phyloP scores from a whole-genome alignment of 805 yeast species.

The Allodekkera sacchari region DNA sequence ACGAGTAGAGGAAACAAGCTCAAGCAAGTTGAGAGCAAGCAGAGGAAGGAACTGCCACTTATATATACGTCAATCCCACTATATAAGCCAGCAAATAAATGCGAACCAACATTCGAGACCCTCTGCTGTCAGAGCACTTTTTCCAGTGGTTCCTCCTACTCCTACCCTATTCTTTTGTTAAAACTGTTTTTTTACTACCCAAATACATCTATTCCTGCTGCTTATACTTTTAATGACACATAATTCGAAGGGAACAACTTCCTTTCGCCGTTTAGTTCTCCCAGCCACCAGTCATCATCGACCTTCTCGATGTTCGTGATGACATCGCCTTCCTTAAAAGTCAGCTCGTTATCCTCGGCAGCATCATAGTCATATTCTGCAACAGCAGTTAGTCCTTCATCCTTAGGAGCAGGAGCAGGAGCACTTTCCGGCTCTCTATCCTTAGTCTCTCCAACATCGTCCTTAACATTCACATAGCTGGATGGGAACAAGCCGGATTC shows the following conservation, averaged over 20 bases:
- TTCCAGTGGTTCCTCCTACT: too few relatives aligned
- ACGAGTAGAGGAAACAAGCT: too few relatives aligned
- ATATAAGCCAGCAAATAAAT: too few relatives aligned
- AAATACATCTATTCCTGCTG: too few relatives aligned
- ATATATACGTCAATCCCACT: too few relatives aligned
- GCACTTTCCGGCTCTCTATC: slow-evolving; percentile 11
- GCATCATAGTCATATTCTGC: slow-evolving; percentile 82
- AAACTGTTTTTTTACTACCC: too few relatives aligned
- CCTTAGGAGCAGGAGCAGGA: slow-evolving; percentile 8
- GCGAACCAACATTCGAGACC: too few relatives aligned
- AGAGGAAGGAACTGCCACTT: too few relatives aligned
- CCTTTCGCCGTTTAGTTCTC: slow-evolving; percentile 66
- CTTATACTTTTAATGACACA: slow-evolving; percentile 49
- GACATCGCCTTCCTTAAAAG: slow-evolving; percentile 74
- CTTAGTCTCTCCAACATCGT: slow-evolving; percentile 10
- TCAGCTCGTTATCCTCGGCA: slow-evolving; percentile 84
- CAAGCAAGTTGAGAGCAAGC: too few relatives aligned
- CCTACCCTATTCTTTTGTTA: too few relatives aligned
- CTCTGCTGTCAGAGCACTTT: too few relatives aligned
- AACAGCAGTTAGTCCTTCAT: slow-evolving; percentile 38
- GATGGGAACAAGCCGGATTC: slow-evolving; percentile 53
- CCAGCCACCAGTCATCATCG: slow-evolving; percentile 98
- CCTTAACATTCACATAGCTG: slow-evolving; percentile 36
- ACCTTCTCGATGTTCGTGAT: slow-evolving; percentile 80
- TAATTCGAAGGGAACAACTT: slow-evolving; percentile 91